Base-by-base conservation (phyloP, 306 rosid genomes). In the cucumber (Cucumis sativus) region DNA sequence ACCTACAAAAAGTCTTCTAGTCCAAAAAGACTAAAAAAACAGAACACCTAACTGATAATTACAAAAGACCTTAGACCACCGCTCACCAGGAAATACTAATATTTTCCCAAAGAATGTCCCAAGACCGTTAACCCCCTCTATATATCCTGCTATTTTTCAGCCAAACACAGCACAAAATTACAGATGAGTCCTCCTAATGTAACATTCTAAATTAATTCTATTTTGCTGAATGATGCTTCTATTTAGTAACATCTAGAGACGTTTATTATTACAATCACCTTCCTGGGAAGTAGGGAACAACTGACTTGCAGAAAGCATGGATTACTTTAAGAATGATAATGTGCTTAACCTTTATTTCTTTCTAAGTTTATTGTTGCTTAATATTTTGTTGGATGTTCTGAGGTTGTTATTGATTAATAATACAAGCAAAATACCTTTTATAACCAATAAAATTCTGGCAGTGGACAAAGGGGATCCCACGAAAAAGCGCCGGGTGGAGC, bases 401-500 rank as follows among this genome's bases (percentile, higher is more conserved):
- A 72, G 18, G 43, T 47, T 15, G 23, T 71, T 25, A 40, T 25
- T 21, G 59, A 49, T 41, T 59, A 33, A 8, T 10, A 45, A 45
- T 63, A 23, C 10, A 75, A 49, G 20, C 51, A 37, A 35, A 21
- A 12, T 51, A 39, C 56, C 23, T 77, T 23, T 41, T 79, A 81
- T 84, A 33, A 88, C 80, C 18, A 35, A 78, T 54, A 78, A 59
- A 56, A 72, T 25, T 84, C 79, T 15, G 86, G 89, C 96, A 94
- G 98, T 78, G 78, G 96, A 86, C 78, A 91, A 89, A 81, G 94
- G 84, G 10, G 97, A 94, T 49, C 84, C 89, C 43, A 94, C 98
- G 17, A 94, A 94, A 82, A 94, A 94, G 85, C 91, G 98, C 6
- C 86, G 98, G 79, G 98, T 94, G 83, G 98, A 94, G 85, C 93